Evolutionary conservation across 2,329 filamentous ascomycete genomes (phyloP), one percentile per base, ranked within the genome.

Genomic region (Blastomyces emzantsi): DNA sequence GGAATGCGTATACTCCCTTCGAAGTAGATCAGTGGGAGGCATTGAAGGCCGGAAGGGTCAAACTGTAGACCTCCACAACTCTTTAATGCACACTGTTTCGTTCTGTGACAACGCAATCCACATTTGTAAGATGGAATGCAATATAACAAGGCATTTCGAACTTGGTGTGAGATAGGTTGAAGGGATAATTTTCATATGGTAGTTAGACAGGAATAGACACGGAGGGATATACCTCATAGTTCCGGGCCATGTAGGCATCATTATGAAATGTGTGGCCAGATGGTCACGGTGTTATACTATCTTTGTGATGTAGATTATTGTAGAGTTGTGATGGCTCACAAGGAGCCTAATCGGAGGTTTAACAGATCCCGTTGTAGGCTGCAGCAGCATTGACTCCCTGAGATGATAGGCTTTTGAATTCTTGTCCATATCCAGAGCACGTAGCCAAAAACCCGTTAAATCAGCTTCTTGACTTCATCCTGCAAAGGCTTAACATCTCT

Each of bases 1-100:
- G 79, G 2, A 76, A 79, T n/a, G 79, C 78, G 2, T 89, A 89
- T 72, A 76, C 83, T 8, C 78, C 82, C 0, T 89, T 88, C 69
- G 80, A 77, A 0, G 73, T 78, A 66, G 73, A 75, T 30, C 84
- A 89, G 67, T 89, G 85, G 85, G 79, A 82, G 25, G 70, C 67
- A 52, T 69, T 88, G 64, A 75, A 73, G 51, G 69, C 70, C 19
- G 76, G 78, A 2, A 74, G 66, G 45, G 79, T 79, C 6, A 80
- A 76, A 63, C 70, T 84, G 65, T 84, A 70, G 67, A 60, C 30
- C 8, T 49, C 2, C 2, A 33, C 2, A 33, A 4, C 49, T 33
- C n/a, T 9, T 60, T 47, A n/a, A 47, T 55, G 30, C 3, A 33
- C 30, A 15, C 13, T 15, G 43, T 5, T 60, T 47, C 15, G 15